Evolutionary conservation across 2,329 filamentous ascomycete species (phyloP).

Genomic region (Xylaria sp.): DNA sequence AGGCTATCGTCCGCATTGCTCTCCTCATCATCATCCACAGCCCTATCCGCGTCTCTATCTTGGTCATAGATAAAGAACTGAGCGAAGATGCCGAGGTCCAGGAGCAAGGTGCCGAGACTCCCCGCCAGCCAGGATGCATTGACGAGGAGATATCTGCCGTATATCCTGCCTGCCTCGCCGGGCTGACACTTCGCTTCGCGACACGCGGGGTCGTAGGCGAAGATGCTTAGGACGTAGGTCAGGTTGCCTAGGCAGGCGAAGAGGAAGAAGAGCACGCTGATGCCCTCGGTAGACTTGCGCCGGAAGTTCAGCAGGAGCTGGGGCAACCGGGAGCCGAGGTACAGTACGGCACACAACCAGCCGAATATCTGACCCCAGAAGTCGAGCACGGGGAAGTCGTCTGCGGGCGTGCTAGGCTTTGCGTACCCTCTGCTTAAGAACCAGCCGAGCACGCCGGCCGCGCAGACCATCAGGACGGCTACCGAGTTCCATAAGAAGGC

Average conservation of each 20-base stretch:
- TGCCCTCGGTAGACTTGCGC: constrained; percentile 91
- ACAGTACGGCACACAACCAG: constrained; percentile 88
- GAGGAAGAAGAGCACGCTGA: constrained; percentile 94
- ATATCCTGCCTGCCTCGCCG: constrained; percentile 74
- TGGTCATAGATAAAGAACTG: constrained; percentile 89
- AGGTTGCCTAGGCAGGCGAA: constrained; percentile 96
- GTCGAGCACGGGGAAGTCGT: constrained; percentile 72
- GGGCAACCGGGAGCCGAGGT: constrained; percentile 88
- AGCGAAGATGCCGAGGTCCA: constrained; percentile 87
- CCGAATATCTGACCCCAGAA: constrained; percentile 89
- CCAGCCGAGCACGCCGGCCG: constrained; percentile 87
- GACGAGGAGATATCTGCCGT: constrained; percentile 84
- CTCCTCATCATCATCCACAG: constrained; percentile 48
- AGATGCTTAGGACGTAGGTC: constrained; percentile 91
- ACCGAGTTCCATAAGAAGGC: constrained; percentile 77
- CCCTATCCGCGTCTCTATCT: constrained; percentile 48
- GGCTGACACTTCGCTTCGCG: constrained; percentile 63
- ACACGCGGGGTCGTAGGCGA: constrained; percentile 87
- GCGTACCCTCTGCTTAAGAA: constrained; percentile 71
- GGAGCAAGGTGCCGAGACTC: constrained; percentile 84
- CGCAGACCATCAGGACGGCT: constrained; percentile 82
- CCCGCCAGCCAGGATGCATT: constrained; percentile 93
- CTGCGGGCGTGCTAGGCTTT: constrained; percentile 51
- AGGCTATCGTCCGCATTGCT: constrained; percentile 40
- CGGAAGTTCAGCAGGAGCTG: constrained; percentile 93